phyloP scores from a whole-genome alignment of 1,139 yeast genomes.

The Saccharomyces hybrid region DNA sequence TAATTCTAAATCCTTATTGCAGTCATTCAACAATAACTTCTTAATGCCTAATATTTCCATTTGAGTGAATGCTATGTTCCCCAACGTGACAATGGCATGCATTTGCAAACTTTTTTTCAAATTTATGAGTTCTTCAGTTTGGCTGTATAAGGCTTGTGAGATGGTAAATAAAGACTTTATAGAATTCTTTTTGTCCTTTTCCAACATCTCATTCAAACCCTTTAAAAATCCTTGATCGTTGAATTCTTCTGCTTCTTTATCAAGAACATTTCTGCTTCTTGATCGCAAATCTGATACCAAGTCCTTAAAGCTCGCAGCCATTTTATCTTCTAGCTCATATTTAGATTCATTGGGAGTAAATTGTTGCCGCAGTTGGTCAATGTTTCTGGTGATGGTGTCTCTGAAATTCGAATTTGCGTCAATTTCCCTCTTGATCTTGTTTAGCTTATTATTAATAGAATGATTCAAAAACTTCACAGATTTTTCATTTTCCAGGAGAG shows the following conservation, averaged over 20 bases:
- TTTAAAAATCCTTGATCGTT: constrained; percentile 4
- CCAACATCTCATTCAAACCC: constrained; percentile 8
- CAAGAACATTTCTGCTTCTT: constrained; percentile 15
- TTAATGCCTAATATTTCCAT: constrained; percentile 22
- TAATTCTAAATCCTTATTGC: constrained; percentile 32
- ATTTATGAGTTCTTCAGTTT: constrained; percentile 17
- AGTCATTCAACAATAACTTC: constrained; percentile 30
- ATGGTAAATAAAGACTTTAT: constrained; percentile 24
- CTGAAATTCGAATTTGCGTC: constrained; percentile 29
- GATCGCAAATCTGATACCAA: constrained; percentile 14
- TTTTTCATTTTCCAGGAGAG: constrained; percentile 26
- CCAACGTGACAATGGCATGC: constrained; percentile 14
- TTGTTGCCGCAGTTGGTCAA: constrained; percentile 14
- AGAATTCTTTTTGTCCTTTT: constrained; percentile 12
- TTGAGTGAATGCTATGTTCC: constrained; percentile 25
- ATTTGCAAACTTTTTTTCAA: constrained; percentile 19
- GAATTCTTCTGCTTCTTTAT: constrained; percentile 12
- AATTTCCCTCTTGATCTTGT: constrained; percentile 24
- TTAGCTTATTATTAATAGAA: constrained; percentile 24
- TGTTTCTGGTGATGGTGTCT: constrained; percentile 12
- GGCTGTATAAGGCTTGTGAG: constrained; percentile 24
- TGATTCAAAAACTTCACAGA: constrained; percentile 27
- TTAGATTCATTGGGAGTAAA: constrained; percentile 11
- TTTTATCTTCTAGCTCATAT: constrained; percentile 20
- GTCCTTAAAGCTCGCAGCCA: constrained; percentile 24